Base-by-base conservation (phyloP, 2,329 filamentous ascomycete species). In the Teratosphaeria zuluensis region DNA sequence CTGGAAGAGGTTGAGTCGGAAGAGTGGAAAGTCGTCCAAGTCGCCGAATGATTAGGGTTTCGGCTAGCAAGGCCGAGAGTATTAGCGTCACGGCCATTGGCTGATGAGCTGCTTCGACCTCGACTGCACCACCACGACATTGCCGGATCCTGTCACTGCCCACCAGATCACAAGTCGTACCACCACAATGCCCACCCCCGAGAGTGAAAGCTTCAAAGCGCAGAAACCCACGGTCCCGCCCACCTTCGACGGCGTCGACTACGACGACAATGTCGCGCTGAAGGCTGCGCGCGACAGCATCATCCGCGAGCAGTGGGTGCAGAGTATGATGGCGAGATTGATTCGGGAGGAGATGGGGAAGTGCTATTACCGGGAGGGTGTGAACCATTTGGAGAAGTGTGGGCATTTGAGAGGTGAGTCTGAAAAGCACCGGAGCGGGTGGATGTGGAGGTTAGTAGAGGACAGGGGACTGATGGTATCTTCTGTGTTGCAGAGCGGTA, bases 301-400 rank as follows among this genome's bases (percentile, higher is more conserved):
- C 59, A 83, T 94, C 68, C 82, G 89, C 63, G 89, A 94, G 78
- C 89, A 94, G 78, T 94, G 90, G 90, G 88, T 94, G 61, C 85
- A 84, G 73, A 86, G 87, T 73, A 94, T 94, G 89, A 94, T 92
- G 89, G 88, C 87, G 59, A 81, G 89, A 62, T 77, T 94, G 63
- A 88, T 94, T 58, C 80, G 88, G 64, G 87, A 92, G 73, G 89
- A 94, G 79, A 79, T 94, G 78, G 82, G 86, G 75, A 92, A 90
- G 78, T 94, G 89, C 80, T 94, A 94, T 76, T 84, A 85, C 75
- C 81, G 84, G 66, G 88, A 94, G 76, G 90, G 89, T 58, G 88
- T 92, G 65, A 94, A 94, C 75, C 89, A 94, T 74, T 76, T 94
- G 73, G 89, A 92, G 81, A 94, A 92, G 78, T 94, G 89, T 75